Evolutionary conservation across 805 yeast genomes (phyloP), one percentile per base, ranked within the genome.

Genomic region (Myxozyma mucilagina): DNA sequence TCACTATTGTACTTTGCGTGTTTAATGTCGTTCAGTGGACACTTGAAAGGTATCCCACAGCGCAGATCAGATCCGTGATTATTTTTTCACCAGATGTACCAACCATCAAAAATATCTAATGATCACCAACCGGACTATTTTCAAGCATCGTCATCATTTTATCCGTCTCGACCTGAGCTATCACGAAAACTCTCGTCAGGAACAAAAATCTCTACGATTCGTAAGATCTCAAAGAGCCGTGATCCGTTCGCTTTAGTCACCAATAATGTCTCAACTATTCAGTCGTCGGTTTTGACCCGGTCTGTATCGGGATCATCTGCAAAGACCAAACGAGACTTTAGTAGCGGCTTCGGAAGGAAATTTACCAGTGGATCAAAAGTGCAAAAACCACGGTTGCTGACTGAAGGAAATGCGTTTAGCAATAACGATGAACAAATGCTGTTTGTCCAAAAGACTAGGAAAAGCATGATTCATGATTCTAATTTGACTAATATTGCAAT

Each of bases 161-260:
- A 32, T 24, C 42, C n/a, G 5, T 16, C 16, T 20, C 45, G 20
- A 24, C 11, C 47, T 20, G 43, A n/a, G 34, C 43, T 13, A 20
- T 35, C 42, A 9, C 57, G 49, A n/a, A 53, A 53, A 47, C 31
- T 20, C 29, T 43, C 57, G 4, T 24, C 49, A 16, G 35, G 24
- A 16, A 8, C 43, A 29, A 39, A 39, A 20, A n/a, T n/a, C 18
- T n/a, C 10, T 16, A 50, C 24, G 11, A 16, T 39, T 16, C 58
- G 58, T 11, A 39, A 47, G n/a, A 18, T 47, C 14, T 36, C 58
- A 24, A 47, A 39, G 47, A 45, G 36, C 11, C 53, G 58, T 10
- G 58, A 47, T 39, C 58, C 58, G 39, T 47, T 55, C 24, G 34
- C 58, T 4, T 44, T 34, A 9, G 29, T 55, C 14, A 38, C 41